phyloP scores from a whole-genome alignment of 2,329 filamentous ascomycete species.

The Ustilaginoidea virens region DNA sequence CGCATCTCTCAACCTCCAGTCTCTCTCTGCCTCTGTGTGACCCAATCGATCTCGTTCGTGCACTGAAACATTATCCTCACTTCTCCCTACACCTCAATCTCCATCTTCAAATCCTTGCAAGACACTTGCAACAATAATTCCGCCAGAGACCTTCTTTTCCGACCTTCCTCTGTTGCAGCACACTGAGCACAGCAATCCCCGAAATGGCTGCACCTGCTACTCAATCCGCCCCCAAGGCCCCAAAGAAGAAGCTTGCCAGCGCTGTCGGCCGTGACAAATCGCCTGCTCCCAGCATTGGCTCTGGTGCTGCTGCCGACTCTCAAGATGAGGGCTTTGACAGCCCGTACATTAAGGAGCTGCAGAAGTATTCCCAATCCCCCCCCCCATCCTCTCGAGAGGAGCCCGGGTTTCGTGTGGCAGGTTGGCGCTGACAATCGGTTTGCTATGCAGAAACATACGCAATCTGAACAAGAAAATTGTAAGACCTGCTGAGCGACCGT shows the following conservation, averaged over 20 bases:
- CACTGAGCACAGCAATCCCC: slow-evolving; percentile 4
- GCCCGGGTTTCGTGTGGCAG: too few species aligned
- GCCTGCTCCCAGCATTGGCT: slow-evolving; percentile 31
- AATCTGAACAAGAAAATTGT: slow-evolving; percentile 93
- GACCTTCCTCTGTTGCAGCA: slow-evolving; percentile 6
- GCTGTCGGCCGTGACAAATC: slow-evolving; percentile 35
- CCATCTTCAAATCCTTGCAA: too few species aligned
- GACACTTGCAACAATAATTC: not conserved
- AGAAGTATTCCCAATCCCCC: slow-evolving; percentile 46
- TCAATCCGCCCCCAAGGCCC: slow-evolving; percentile 47
- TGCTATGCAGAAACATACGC: slow-evolving; percentile 56
- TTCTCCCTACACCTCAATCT: too few species aligned
- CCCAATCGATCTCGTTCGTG: too few species aligned
- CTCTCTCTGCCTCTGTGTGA: too few species aligned
- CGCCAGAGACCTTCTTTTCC: not conserved
- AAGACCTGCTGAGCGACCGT: slow-evolving; percentile 19
- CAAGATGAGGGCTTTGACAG: slow-evolving; percentile 52
- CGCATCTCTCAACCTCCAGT: slow-evolving; percentile 2
- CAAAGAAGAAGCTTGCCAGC: slow-evolving; percentile 51
- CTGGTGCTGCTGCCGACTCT: slow-evolving; percentile 35
- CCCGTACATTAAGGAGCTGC: slow-evolving; percentile 71
- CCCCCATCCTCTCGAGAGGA: too few species aligned
- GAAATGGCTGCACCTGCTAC: slow-evolving; percentile 47
- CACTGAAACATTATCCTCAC: too few species aligned
- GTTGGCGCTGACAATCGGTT: not conserved